Evolutionary conservation across 108 stramenopile genomes (phyloP).

Genomic region (Nannochloropsis oceanica): DNA sequence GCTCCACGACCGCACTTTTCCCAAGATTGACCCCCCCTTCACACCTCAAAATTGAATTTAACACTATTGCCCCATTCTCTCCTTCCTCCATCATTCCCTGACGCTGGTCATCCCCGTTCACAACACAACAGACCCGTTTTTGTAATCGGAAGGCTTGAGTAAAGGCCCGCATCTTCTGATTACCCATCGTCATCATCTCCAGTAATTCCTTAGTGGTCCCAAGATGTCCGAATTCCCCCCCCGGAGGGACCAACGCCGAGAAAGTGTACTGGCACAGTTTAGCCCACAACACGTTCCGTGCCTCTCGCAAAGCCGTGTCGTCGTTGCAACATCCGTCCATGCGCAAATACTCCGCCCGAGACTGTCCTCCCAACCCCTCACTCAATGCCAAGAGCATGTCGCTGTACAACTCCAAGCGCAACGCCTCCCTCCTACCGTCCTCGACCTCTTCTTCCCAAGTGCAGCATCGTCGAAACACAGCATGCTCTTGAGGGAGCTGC

Average conservation of each 20-base stretch:
- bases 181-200: slow-evolving; percentile 17
- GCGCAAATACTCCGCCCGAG: background rate
- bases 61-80: background rate
- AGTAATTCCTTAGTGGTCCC: slow-evolving; percentile 17
- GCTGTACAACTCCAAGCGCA: slow-evolving; percentile 32
- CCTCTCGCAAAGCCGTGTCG: background rate
- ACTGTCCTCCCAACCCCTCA: background rate
- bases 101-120: background rate
- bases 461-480: slow-evolving; percentile 13
- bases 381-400: slow-evolving; percentile 30
- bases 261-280: background rate
- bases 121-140: background rate
- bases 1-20: background rate
- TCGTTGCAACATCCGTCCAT: background rate
- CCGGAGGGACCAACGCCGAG: slow-evolving; percentile 1
- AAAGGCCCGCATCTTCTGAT: background rate
- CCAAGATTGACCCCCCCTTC: background rate
- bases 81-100: background rate
- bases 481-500: slow-evolving; percentile 2
- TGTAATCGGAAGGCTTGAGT: background rate
- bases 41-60: background rate
- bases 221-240: slow-evolving; percentile 16
- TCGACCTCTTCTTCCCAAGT: background rate
- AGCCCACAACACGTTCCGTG: slow-evolving; percentile 1
- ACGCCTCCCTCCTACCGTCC: background rate